phyloP scores from a whole-genome alignment of 495 filamentous ascomycete genomes.

The Lasiosphaeris hirsuta region DNA sequence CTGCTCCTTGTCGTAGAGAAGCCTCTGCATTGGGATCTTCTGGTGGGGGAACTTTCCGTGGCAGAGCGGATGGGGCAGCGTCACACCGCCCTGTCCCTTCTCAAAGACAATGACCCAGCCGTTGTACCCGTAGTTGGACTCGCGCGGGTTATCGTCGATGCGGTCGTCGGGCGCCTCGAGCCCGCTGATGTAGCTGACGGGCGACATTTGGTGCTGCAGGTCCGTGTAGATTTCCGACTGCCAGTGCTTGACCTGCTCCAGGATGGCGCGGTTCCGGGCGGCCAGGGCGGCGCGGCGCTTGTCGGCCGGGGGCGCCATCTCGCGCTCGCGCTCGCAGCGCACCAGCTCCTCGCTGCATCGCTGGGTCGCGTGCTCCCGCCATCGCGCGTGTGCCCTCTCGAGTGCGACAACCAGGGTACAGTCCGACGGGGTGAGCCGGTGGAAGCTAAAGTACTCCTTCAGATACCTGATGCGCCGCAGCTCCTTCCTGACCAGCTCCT shows the following conservation, averaged over 20 bases:
- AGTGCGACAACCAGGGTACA: slow-evolving; percentile 14
- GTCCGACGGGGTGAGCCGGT: slow-evolving; percentile 19
- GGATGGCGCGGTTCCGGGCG: slow-evolving; percentile 16
- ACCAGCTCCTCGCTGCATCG: slow-evolving; percentile 16
- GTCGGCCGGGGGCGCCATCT: slow-evolving; percentile 13
- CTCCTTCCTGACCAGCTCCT: slow-evolving; percentile 25
- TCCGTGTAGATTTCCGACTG: slow-evolving; percentile 9
- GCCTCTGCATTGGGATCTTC: slow-evolving; percentile 26
- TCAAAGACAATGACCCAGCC: slow-evolving; percentile 27
- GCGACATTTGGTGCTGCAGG: slow-evolving; percentile 11
- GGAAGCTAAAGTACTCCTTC: slow-evolving; percentile 19
- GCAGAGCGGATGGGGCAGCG: slow-evolving; percentile 19
- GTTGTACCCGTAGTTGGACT: slow-evolving; percentile 28
- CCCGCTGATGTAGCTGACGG: slow-evolving; percentile 20
- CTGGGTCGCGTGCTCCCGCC: slow-evolving; percentile 14
- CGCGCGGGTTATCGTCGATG: slow-evolving; percentile 22
- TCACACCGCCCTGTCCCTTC: slow-evolving; percentile 24
- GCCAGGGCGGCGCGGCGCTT: slow-evolving; percentile 6
- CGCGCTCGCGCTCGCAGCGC: slow-evolving; percentile 13
- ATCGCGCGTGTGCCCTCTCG: slow-evolving; percentile 17
- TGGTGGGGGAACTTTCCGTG: slow-evolving; percentile 29
- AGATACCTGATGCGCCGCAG: slow-evolving; percentile 25
- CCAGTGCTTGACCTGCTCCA: slow-evolving; percentile 24
- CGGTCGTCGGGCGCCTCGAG: slow-evolving; percentile 19
- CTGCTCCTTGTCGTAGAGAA: slow-evolving; percentile 20